Evolutionary conservation across 148 eudicot species (phyloP).

Genomic region (Heliosperma pusillum): DNA sequence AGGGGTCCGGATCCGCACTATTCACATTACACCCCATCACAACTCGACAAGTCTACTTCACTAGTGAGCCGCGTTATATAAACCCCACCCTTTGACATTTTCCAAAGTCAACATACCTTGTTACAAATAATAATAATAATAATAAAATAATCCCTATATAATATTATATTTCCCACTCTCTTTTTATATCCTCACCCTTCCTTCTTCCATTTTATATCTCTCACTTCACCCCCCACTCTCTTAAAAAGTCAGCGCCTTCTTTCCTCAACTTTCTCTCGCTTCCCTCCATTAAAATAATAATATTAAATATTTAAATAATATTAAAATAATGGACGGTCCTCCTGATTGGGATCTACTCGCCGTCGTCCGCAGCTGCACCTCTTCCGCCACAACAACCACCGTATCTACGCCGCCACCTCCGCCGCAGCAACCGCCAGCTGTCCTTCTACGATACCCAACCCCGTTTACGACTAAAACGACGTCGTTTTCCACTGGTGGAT

Average conservation of each 20-base stretch:
- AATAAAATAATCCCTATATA: background rate
- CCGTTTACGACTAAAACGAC: constrained; percentile 22
- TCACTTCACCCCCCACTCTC: constrained; percentile 5
- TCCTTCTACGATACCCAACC: constrained; percentile 8
- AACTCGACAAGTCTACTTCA: background rate
- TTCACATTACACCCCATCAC: too few species aligned
- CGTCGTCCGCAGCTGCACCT: constrained; percentile 65
- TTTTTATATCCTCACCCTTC: constrained; percentile 17
- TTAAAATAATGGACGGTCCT: constrained; percentile 23
- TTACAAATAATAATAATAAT: background rate
- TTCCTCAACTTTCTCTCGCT: constrained; percentile 1
- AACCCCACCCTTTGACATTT: constrained; percentile 31
- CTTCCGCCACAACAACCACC: constrained; percentile 21
- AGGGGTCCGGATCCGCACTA: too few species aligned
- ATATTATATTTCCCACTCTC: background rate
- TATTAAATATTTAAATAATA: background rate
- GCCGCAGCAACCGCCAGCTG: constrained; percentile 11
- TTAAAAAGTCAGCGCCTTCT: constrained; percentile 67
- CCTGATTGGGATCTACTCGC: constrained; percentile 85
- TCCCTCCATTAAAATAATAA: background rate
- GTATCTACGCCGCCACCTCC: too few species aligned
- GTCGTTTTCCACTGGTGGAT: constrained; percentile 19
- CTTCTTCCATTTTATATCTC: too few species aligned
- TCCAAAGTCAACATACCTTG: constrained; percentile 28
- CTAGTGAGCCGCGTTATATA: constrained; percentile 23